These are phyloP conservation scores for Serendipita sp. DNA, from an alignment of 768 basidiomycete genomes.

Conservation along the genomic window DNA sequence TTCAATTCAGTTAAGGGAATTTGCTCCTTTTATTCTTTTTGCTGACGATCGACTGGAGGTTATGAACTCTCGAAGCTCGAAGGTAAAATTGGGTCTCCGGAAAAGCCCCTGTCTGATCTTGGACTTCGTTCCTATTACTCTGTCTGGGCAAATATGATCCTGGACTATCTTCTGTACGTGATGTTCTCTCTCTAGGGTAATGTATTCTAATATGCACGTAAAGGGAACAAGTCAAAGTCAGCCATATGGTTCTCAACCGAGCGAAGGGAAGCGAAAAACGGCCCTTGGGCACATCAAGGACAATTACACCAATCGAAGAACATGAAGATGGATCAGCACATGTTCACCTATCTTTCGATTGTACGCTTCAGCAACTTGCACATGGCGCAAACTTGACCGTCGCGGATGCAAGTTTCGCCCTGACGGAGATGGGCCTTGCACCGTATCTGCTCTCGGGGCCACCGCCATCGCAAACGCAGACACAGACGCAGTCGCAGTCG, in stretches of 20 bases:
- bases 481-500: background rate
- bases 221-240: conserved; percentile 8
- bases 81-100: conserved; percentile 77
- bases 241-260: conserved; percentile 15
- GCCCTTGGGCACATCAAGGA: background rate
- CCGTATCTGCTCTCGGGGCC: background rate
- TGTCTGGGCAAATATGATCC: conserved; percentile 9
- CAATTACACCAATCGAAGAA: background rate
- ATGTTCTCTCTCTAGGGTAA: background rate
- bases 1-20: conserved; percentile 69
- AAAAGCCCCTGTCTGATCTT: conserved; percentile 85
- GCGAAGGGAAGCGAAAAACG: background rate
- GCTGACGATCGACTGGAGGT: conserved; percentile 29
- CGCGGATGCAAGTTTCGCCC: background rate
- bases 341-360: background rate
- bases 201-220: background rate
- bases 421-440: background rate
- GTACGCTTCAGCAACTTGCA: conserved; percentile 3
- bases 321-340: background rate
- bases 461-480: background rate
- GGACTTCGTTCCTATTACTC: conserved; percentile 67
- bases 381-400: background rate
- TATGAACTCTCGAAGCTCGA: conserved; percentile 77
- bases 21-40: conserved; percentile 17
- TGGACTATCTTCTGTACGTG: background rate